Evolutionary conservation across 441 rosid genomes (phyloP).

Genomic region (Melastoma candidum): DNA sequence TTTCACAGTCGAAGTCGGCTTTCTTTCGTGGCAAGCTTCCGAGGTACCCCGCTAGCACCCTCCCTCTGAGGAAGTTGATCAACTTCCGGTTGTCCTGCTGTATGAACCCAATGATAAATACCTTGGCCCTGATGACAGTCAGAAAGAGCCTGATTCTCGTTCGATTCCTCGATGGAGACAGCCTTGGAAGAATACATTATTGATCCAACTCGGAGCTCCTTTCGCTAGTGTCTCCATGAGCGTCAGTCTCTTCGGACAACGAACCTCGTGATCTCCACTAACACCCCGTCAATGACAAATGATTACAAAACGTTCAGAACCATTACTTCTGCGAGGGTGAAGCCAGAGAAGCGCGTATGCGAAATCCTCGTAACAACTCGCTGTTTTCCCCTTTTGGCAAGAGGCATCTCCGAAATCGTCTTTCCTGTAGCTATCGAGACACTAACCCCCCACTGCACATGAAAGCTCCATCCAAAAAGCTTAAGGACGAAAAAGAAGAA

Average conservation of each 20-base stretch:
- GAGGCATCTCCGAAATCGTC: too few relatives aligned
- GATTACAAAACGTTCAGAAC: too few relatives aligned
- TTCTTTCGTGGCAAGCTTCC: constrained; percentile 25
- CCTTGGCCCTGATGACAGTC: constrained; percentile 63
- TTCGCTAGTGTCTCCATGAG: constrained; percentile 50
- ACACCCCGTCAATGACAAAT: too few relatives aligned
- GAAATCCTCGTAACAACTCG: too few relatives aligned
- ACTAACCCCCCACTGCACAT: too few relatives aligned
- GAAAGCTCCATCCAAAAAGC: too few relatives aligned
- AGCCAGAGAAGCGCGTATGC: too few relatives aligned
- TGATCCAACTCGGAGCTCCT: constrained; percentile 51
- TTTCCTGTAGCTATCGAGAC: too few relatives aligned
- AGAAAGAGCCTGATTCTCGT: constrained; percentile 38
- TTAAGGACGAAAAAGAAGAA: too few relatives aligned
- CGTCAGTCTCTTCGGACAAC: constrained; percentile 40
- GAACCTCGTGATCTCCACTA: constrained; percentile 37
- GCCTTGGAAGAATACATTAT: constrained; percentile 58
- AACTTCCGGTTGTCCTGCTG: constrained; percentile 40
- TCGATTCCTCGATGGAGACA: constrained; percentile 49
- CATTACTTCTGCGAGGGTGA: too few relatives aligned
- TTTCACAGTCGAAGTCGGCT: constrained; percentile 30
- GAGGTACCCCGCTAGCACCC: constrained; percentile 21
- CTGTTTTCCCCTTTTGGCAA: too few relatives aligned
- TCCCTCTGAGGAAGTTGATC: constrained; percentile 38
- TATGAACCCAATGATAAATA: constrained; percentile 37